phyloP scores from a whole-genome alignment of 2,329 filamentous ascomycete species.

The Fusarium sp. region DNA sequence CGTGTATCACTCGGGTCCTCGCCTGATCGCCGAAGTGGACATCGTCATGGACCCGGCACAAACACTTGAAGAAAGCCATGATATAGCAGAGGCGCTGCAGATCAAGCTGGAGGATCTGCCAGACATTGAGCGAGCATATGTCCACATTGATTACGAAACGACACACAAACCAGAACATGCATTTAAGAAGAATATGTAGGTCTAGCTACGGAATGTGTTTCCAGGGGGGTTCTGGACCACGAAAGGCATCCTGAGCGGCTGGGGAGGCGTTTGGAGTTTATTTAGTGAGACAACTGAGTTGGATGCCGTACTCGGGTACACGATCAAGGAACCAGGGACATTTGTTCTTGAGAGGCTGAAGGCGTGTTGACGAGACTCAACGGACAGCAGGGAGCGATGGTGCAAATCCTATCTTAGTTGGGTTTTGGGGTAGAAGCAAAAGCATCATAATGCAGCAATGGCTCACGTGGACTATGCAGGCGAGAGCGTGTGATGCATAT shows the following conservation, averaged over 20 bases:
- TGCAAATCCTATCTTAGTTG: slow-evolving; percentile 10
- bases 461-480: slow-evolving; percentile 24
- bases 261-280: not conserved
- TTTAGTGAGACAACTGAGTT: slow-evolving; percentile 1
- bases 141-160: slow-evolving; percentile 97
- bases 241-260: slow-evolving; percentile 10
- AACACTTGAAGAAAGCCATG: slow-evolving; percentile 81
- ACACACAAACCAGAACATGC: slow-evolving; percentile 89
- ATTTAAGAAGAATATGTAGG: slow-evolving; percentile 67
- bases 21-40: slow-evolving; percentile 94
- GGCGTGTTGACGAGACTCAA: not conserved
- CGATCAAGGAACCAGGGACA: not conserved
- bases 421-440: not conserved
- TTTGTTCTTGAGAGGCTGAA: not conserved
- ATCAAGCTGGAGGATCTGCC: slow-evolving; percentile 92
- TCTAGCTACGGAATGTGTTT: slow-evolving; percentile 9
- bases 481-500: slow-evolving; percentile 17
- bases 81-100: slow-evolving; percentile 92
- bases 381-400: not conserved
- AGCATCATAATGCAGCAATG: slow-evolving; percentile 14
- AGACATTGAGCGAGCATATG: slow-evolving; percentile 91
- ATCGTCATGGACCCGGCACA: slow-evolving; percentile 86
- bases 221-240: not conserved
- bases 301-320: slow-evolving; percentile 11
- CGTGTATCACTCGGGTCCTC: slow-evolving; percentile 87